Evolutionary conservation across 2,329 filamentous ascomycete genomes (phyloP).

Genomic region (Sporothrix curviconia): DNA sequence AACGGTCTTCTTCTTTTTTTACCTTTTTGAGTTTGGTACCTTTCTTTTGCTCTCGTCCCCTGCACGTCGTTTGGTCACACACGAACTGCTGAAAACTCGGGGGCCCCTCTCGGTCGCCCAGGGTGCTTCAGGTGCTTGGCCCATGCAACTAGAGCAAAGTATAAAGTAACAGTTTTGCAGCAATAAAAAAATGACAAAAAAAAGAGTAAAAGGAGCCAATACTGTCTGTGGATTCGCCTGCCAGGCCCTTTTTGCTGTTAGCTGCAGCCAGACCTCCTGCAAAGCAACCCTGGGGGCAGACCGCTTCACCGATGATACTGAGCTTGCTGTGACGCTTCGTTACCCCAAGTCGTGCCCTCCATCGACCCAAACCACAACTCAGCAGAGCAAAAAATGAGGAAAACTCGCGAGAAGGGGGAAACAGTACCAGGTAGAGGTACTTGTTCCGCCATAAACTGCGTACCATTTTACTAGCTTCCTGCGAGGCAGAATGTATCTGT

Average conservation of each 20-base stretch:
- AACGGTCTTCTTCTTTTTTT: background rate
- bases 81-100: constrained; percentile 6
- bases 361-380: background rate
- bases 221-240: background rate
- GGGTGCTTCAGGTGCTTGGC: constrained; percentile 6
- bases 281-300: background rate
- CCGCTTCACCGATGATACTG: background rate
- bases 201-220: background rate
- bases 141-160: constrained; percentile 10
- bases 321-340: background rate
- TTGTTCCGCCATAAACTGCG: background rate
- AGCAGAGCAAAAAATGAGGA: background rate
- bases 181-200: constrained; percentile 1
- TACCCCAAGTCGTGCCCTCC: too few species aligned
- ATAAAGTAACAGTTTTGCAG: constrained; percentile 10
- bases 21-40: background rate
- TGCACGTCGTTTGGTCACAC: too few species aligned
- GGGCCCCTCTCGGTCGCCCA: constrained; percentile 8
- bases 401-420: too few species aligned
- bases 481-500: background rate
- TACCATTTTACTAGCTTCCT: background rate
- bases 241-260: background rate
- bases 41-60: background rate
- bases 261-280: background rate
- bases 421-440: background rate